Conservation (phyloP, 805 yeast species). For the Schwanniomyces pseudopolymorphus region DNA sequence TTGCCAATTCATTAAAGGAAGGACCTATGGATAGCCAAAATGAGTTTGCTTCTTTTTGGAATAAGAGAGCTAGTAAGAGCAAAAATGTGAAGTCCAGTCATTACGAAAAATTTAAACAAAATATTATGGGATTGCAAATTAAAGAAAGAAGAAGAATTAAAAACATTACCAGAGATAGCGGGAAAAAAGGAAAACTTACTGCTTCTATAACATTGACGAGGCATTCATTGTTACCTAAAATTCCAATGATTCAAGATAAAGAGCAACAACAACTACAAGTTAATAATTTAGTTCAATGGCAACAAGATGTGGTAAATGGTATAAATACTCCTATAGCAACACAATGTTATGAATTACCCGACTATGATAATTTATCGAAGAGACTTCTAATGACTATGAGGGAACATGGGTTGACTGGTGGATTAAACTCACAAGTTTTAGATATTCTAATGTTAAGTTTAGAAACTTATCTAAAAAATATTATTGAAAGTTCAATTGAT, state of each 20-base stretch:
- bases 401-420: slow-evolving; percentile 86
- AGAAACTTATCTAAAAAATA: slow-evolving; percentile 72
- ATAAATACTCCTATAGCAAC: slow-evolving; percentile 77
- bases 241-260: slow-evolving; percentile 67
- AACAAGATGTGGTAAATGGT: slow-evolving; percentile 87
- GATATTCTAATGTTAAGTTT: slow-evolving; percentile 78
- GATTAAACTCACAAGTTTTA: slow-evolving; percentile 72
- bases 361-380: slow-evolving; percentile 61
- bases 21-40: slow-evolving; percentile 58
- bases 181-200: slow-evolving; percentile 71
- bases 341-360: slow-evolving; percentile 82
- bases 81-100: slow-evolving; percentile 61
- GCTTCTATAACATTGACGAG: slow-evolving; percentile 69
- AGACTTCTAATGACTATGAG: slow-evolving; percentile 80
- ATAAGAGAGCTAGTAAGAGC: slow-evolving; percentile 48
- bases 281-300: slow-evolving; percentile 72
- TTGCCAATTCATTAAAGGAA: slow-evolving; percentile 81
- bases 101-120: slow-evolving; percentile 78
- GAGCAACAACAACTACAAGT: slow-evolving; percentile 45
- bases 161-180: slow-evolving; percentile 77
- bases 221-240: slow-evolving; percentile 74
- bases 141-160: slow-evolving; percentile 84
- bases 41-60: slow-evolving; percentile 45
- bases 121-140: slow-evolving; percentile 81
- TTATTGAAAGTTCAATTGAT: slow-evolving; percentile 74